A percentile compares a stretch with the other conserved stretches of the same genome.
These are phyloP conservation scores for Ophiostoma ips DNA, from an alignment of 2,329 filamentous ascomycete species.

Conservation along the genomic window DNA sequence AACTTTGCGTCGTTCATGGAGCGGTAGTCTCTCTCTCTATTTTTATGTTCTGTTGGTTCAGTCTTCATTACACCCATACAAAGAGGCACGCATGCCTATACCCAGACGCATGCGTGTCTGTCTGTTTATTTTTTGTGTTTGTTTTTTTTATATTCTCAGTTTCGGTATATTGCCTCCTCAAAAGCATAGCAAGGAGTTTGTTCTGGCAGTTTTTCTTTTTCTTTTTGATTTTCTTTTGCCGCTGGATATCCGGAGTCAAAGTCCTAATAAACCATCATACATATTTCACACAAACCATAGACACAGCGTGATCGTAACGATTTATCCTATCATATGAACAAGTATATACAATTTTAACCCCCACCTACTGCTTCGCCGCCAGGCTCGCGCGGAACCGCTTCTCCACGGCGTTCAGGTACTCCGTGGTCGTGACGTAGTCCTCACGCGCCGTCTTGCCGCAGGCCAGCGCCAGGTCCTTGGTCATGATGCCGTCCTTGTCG, in stretches of 20 bases:
- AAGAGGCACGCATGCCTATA: too few relatives aligned
- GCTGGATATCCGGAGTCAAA: too few relatives aligned
- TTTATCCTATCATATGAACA: too few relatives aligned
- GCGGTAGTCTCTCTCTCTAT: background rate
- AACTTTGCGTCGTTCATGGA: slow-evolving; percentile 20
- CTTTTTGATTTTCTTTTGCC: background rate
- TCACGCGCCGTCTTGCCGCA: slow-evolving; percentile 75
- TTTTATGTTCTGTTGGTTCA: background rate
- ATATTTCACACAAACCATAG: too few relatives aligned
- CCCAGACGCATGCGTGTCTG: too few relatives aligned
- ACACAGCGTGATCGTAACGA: too few relatives aligned
- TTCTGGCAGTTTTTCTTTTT: background rate
- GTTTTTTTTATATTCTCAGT: too few relatives aligned
- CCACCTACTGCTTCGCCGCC: slow-evolving; percentile 61
- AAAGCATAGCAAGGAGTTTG: background rate
- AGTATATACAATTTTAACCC: too few relatives aligned
- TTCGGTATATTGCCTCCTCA: too few relatives aligned
- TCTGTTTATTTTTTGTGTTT: too few relatives aligned
- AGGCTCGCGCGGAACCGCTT: slow-evolving; percentile 68
- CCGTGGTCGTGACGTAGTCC: slow-evolving; percentile 80
- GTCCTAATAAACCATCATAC: too few relatives aligned
- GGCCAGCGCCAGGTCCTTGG: slow-evolving; percentile 93
- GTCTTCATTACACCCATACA: too few relatives aligned
- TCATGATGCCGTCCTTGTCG: slow-evolving; percentile 91
- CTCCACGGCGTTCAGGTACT: slow-evolving; percentile 91